These are phyloP conservation scores for Alisma plantagoaquatica DNA, from an alignment of 106 monocot species.

Conservation along the genomic window DNA sequence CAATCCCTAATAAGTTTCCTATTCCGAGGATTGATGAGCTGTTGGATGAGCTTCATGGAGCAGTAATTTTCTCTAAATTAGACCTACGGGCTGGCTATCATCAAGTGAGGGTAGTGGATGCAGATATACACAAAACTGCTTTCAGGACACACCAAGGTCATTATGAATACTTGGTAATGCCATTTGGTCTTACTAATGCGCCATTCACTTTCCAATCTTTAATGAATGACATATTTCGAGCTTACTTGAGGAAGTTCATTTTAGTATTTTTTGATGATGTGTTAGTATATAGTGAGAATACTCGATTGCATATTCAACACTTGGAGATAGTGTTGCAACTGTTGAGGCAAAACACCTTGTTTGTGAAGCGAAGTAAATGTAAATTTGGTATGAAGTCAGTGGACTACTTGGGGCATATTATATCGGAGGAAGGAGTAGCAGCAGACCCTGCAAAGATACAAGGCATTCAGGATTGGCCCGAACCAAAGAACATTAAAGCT, in stretches of 20 bases:
- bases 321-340: neutral
- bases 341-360: neutral
- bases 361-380: conserved; percentile 1
- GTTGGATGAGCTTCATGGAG: neutral
- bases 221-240: neutral
- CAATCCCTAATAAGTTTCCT: neutral
- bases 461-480: neutral
- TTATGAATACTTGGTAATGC: conserved; percentile 1
- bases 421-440: neutral
- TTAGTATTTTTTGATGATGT: neutral
- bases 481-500: neutral
- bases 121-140: neutral
- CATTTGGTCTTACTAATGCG: neutral
- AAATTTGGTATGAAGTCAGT: neutral
- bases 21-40: conserved; percentile 1
- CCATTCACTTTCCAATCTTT: neutral
- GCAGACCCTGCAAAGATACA: neutral
- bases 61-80: neutral
- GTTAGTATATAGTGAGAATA: neutral
- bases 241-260: neutral
- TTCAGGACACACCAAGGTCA: neutral
- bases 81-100: neutral
- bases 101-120: neutral
- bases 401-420: neutral
- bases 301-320: neutral